Evolutionary conservation across 2,329 filamentous ascomycete species (phyloP).

Genomic region (Fusarium sp.): DNA sequence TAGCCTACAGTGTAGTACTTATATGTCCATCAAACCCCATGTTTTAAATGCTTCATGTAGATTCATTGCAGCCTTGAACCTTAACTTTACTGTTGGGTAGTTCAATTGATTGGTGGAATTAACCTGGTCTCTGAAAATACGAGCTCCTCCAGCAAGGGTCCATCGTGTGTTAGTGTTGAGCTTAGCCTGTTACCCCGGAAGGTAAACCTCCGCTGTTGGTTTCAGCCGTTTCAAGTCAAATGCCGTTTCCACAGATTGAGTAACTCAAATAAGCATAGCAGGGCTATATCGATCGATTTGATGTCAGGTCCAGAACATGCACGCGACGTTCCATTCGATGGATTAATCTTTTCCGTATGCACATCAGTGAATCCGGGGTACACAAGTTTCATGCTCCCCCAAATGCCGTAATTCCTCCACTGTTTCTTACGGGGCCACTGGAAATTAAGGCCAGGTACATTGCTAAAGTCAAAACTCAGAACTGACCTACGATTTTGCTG

Average conservation of each 20-base stretch:
- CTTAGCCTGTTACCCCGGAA: conserved; percentile 10
- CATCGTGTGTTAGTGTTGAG: neutral
- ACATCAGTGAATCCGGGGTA: conserved; percentile 9
- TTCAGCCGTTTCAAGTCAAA: conserved; percentile 31
- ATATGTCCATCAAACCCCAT: neutral
- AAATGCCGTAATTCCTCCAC: conserved; percentile 1
- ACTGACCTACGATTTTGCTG: neutral
- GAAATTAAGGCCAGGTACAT: neutral
- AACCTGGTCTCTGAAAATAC: neutral
- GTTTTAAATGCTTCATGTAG: neutral
- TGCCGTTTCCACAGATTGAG: neutral
- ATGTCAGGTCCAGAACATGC: neutral
- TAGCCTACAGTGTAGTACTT: neutral
- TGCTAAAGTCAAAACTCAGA: neutral
- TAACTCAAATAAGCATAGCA: conserved; percentile 7
- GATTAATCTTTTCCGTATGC: neutral
- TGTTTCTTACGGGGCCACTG: neutral
- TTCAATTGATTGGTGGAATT: conserved; percentile 33
- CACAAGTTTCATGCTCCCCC: neutral
- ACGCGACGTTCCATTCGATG: neutral
- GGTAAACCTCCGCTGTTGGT: conserved; percentile 23
- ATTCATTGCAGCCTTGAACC: neutral
- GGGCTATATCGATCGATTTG: neutral
- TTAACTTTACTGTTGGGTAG: neutral
- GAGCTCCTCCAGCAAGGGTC: conserved; percentile 4